These are phyloP conservation scores for Malus hybrid DNA, from an alignment of 331 rosid genomes.

Conservation along the genomic window DNA sequence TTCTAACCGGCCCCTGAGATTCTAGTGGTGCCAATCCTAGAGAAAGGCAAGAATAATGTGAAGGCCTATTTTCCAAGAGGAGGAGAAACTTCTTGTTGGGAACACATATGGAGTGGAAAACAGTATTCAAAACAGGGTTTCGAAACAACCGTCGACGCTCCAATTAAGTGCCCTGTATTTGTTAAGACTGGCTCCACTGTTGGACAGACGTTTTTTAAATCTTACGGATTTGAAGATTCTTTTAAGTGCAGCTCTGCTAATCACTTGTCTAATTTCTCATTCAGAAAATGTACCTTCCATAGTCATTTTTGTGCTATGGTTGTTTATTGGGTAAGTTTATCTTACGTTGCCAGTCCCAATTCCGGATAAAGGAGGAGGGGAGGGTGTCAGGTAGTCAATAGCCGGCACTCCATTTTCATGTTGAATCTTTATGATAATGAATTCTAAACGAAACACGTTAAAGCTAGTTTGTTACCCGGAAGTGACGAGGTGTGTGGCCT, in stretches of 20 bases:
- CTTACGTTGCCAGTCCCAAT: too few relatives aligned
- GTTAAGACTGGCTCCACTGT: conserved; percentile 55
- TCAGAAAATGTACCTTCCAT: not conserved
- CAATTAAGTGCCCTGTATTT: conserved; percentile 73
- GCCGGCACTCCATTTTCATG: too few relatives aligned
- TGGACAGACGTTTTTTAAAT: conserved; percentile 75
- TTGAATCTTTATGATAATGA: too few relatives aligned
- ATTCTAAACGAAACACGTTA: too few relatives aligned
- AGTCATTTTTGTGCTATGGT: not conserved
- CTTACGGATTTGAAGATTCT: conserved; percentile 52
- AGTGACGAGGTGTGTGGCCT: too few relatives aligned
- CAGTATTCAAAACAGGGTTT: conserved; percentile 47
- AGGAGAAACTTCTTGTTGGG: conserved; percentile 61
- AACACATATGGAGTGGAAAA: conserved; percentile 82
- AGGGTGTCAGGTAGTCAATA: not conserved
- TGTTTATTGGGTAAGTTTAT: not conserved
- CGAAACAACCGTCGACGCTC: conserved; percentile 68
- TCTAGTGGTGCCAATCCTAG: conserved; percentile 77
- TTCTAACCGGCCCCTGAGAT: conserved; percentile 83
- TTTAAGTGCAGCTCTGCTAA: not conserved
- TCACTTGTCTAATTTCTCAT: not conserved
- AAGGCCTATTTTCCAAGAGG: conserved; percentile 66
- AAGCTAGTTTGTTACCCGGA: too few relatives aligned
- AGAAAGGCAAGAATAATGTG: conserved; percentile 67
- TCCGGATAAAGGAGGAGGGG: not conserved